Percentiles rank a stretch among this genome's conserved stretches.
Conservation (phyloP, 78 protist species). For the Speleostelium caveatum region DNA sequence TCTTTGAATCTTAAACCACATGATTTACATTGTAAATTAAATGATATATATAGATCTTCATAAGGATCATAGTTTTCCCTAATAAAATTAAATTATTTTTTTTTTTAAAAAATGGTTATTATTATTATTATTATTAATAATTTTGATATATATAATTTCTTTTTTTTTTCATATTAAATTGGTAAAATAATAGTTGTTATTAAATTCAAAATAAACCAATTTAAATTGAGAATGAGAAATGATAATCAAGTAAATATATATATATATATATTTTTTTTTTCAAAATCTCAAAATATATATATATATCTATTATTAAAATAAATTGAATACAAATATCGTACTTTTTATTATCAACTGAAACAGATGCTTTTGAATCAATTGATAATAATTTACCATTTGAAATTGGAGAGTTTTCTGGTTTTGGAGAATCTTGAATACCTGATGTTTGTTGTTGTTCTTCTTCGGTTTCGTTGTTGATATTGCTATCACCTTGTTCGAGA, state of each 20-base stretch:
- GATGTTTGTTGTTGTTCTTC: neutral
- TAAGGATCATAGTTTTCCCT: slow-evolving; percentile 6
- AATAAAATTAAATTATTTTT: no score
- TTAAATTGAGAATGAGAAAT: no score
- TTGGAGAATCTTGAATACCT: neutral
- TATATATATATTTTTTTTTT: no score
- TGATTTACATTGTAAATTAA: slow-evolving; percentile 57
- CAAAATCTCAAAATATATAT: no score
- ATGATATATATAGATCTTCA: slow-evolving; percentile 16
- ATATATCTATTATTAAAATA: neutral
- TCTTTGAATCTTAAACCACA: slow-evolving; percentile 73
- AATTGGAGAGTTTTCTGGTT: neutral
- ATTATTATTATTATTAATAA: neutral
- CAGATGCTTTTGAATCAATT: neutral
- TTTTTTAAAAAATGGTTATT: neutral
- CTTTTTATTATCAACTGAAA: slow-evolving; percentile 3
- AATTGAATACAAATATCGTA: neutral
- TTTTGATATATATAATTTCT: no score
- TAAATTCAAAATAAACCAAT: no score
- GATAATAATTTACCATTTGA: neutral
- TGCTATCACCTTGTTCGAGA: neutral
- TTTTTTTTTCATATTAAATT: no score
- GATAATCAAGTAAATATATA: no score
- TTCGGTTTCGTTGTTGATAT: neutral
- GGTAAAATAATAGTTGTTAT: no score